Evolutionary conservation across 306 rosid genomes (phyloP).

Genomic region (Casuarina equisetifolia): DNA sequence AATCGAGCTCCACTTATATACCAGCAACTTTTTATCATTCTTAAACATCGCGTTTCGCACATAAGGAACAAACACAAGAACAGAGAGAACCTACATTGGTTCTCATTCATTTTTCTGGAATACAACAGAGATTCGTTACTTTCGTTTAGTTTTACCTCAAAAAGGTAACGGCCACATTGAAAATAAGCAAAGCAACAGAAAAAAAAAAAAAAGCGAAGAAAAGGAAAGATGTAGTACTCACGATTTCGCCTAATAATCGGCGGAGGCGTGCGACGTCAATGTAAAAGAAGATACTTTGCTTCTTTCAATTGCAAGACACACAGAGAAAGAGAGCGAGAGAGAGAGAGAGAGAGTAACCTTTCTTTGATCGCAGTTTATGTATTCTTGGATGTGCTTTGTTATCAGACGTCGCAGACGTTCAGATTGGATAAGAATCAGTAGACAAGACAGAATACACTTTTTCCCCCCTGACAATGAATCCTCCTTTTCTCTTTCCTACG

Average conservation of each 20-base stretch:
- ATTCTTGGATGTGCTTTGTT: slow-evolving; percentile 1
- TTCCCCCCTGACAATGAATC: background rate
- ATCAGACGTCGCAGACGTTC: slow-evolving; percentile 10
- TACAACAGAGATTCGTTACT: slow-evolving; percentile 55
- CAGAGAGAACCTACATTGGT: slow-evolving; percentile 26
- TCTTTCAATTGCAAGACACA: slow-evolving; percentile 21
- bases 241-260: slow-evolving; percentile 24
- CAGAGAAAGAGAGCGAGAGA: slow-evolving; percentile 3
- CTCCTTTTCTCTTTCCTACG: background rate
- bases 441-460: slow-evolving; percentile 14
- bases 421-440: slow-evolving; percentile 29
- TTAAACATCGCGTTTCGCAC: slow-evolving; percentile 18
- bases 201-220: slow-evolving; percentile 17
- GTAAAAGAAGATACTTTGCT: slow-evolving; percentile 57
- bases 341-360: background rate
- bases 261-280: slow-evolving; percentile 20
- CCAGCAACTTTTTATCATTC: slow-evolving; percentile 2
- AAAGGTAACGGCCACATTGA: slow-evolving; percentile 39
- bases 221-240: slow-evolving; percentile 36
- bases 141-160: slow-evolving; percentile 34
- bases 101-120: slow-evolving; percentile 19
- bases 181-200: slow-evolving; percentile 11
- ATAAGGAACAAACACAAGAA: slow-evolving; percentile 28
- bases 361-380: background rate
- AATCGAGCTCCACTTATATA: slow-evolving; percentile 14